phyloP scores from a whole-genome alignment of 441 rosid genomes.

The Raphanus hybrid region DNA sequence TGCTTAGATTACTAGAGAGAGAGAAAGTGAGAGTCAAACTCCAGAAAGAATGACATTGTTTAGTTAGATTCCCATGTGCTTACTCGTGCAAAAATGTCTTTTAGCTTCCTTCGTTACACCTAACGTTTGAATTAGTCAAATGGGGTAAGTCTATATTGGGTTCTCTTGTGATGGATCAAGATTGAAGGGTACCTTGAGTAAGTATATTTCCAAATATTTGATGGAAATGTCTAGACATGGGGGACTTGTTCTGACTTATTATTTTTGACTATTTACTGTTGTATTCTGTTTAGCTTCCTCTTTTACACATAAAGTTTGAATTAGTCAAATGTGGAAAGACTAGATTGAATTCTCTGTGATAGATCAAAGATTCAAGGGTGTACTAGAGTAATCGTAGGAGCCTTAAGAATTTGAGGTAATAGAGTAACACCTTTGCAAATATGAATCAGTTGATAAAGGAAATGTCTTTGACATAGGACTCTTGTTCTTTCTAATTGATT shows the following conservation, averaged over 20 bases:
- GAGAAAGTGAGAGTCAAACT: conserved; percentile 27
- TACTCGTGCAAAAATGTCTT: conserved; percentile 20
- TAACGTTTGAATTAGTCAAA: conserved; percentile 35
- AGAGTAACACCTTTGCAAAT: not conserved
- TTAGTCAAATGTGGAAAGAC: conserved; percentile 32
- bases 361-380: not conserved
- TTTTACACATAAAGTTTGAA: conserved; percentile 25
- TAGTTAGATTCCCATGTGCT: conserved; percentile 35
- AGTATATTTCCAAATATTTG: too few relatives aligned
- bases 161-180: conserved; percentile 6
- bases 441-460: not conserved
- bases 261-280: not conserved
- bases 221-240: too few relatives aligned
- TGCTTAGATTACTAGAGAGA: conserved; percentile 13
- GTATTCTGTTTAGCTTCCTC: not conserved
- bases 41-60: conserved; percentile 15
- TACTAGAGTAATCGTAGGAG: not conserved
- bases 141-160: not conserved
- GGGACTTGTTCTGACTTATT: too few relatives aligned
- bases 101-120: conserved; percentile 10
- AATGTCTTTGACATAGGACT: not conserved
- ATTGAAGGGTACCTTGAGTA: not conserved
- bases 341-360: not conserved
- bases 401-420: too few relatives aligned
- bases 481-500: conserved; percentile 7